Conservation (phyloP, 306 rosid species). For the Acacia melanoxylon region DNA sequence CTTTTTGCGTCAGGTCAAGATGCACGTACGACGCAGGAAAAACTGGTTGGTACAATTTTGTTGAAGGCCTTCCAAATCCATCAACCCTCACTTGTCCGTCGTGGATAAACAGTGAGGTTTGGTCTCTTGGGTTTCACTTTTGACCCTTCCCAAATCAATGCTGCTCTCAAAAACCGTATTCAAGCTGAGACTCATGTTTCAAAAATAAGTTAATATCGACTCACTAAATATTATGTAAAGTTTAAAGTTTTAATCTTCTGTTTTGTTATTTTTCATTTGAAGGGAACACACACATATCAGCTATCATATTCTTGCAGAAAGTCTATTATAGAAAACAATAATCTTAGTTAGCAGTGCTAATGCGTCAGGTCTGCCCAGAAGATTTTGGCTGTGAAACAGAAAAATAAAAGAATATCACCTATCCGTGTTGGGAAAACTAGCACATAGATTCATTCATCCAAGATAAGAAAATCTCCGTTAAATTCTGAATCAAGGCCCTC, state of each 20-base stretch:
- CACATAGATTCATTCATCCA: conserved; percentile 27
- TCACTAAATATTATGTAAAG: too few relatives aligned
- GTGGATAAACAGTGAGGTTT: too few relatives aligned
- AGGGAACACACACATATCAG: neutral
- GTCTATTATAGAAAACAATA: neutral
- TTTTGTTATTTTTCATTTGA: too few relatives aligned
- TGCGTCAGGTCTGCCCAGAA: neutral
- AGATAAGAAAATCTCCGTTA: conserved; percentile 28
- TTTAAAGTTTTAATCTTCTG: too few relatives aligned
- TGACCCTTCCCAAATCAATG: too few relatives aligned
- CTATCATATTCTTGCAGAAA: neutral
- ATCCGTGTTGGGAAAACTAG: neutral
- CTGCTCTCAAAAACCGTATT: too few relatives aligned
- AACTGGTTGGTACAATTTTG: neutral
- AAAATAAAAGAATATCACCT: neutral
- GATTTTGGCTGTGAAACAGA: neutral
- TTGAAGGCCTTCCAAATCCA: neutral
- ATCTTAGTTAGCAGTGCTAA: neutral
- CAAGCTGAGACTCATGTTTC: too few relatives aligned
- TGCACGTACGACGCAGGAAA: neutral
- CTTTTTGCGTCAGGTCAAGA: neutral
- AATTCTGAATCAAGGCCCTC: conserved; percentile 53
- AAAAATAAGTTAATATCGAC: too few relatives aligned
- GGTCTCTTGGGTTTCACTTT: too few relatives aligned
- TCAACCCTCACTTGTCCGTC: neutral